Base-by-base conservation (phyloP, 306 rosid genomes). In the Pterocarpus macrocarpus region DNA sequence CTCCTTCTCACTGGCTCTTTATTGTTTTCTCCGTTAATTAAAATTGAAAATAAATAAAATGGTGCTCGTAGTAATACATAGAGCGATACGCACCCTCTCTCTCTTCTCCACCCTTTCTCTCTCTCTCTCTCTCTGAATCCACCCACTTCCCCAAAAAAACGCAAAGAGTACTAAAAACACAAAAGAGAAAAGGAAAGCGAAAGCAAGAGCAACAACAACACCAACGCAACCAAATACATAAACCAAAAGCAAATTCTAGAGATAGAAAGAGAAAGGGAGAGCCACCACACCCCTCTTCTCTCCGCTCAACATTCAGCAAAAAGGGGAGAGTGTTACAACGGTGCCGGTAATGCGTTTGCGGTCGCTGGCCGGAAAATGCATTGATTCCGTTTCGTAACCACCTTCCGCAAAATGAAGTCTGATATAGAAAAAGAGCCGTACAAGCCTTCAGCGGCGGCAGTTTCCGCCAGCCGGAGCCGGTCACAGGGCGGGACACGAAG, bases 401-500 rank as follows among this genome's bases (percentile, higher is more conserved):
- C 69, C 71, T 59, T 75, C 73, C 75, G 0, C 52, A 76, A 90
- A 95, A 95, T 95, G 99, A 82, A 64, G 44, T 80, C 89, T 4
- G 90, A 82, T 6, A 62, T 74, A 5, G 89, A 56, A 1, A 87
- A 30, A 55, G 89, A 73, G 52, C 43, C 61, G 0, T 64, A 32
- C 16, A 69, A 77, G 49, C 81, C 79, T 12, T 34, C 70, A 1
- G 88, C 83, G 44, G 69, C 66, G 8, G 15, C 55, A 8, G 41
- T 75, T 8, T n/a, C 17, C 0, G 64, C 80, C 39, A 86, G 87
- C 33, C 87, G 95, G 28, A 83, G 57, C 72, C 87, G 97, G 35
- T 90, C 90, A 1, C 97, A 85, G 52, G 80, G 85, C 8, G 86
- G 90, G 4, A 79, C 81, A 0, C 85, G 99, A 15, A 85, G 94